phyloP scores from a whole-genome alignment of 1,284 basidiomycete genomes.

The Anthracocystis walkeri region DNA sequence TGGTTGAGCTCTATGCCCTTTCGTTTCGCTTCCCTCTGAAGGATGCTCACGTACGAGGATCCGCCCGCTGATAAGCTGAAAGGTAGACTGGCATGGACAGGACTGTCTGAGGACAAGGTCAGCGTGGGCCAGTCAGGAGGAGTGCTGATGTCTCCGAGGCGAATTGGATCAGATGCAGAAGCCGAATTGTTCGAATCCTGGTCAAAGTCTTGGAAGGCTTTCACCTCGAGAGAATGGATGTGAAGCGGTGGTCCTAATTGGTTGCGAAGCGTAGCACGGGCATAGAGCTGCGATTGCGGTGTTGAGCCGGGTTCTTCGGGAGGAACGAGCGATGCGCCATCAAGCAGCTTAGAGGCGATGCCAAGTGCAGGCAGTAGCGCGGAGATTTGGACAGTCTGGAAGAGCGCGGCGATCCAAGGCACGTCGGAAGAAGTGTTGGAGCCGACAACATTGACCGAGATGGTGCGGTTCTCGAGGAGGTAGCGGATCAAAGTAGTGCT shows the following conservation, averaged over 20 bases:
- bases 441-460: conserved; percentile 35
- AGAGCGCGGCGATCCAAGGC: conserved; percentile 48
- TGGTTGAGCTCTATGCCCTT: conserved; percentile 55
- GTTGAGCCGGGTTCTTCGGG: conserved; percentile 13
- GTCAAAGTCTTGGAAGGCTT: conserved; percentile 28
- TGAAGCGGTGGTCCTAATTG: conserved; percentile 48
- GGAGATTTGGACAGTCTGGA: conserved; percentile 32
- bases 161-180: conserved; percentile 3
- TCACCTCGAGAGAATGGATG: conserved; percentile 42
- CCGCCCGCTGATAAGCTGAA: conserved; percentile 56
- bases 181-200: not conserved
- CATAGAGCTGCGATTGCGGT: conserved; percentile 34
- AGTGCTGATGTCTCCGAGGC: conserved; percentile 49
- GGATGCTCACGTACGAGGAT: conserved; percentile 49
- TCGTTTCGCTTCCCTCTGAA: conserved; percentile 40
- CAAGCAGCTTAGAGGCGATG: conserved; percentile 43
- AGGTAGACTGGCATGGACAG: conserved; percentile 48
- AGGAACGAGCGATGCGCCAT: conserved; percentile 53
- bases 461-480: conserved; percentile 51
- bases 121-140: conserved; percentile 44
- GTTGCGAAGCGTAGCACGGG: conserved; percentile 56
- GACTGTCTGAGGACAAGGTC: conserved; percentile 33
- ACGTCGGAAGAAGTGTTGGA: conserved; percentile 31
- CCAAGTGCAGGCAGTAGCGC: conserved; percentile 51
- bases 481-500: conserved; percentile 39